Base-by-base conservation (phyloP, 164 flowering plant genomes). In the Echeveria elegans region DNA sequence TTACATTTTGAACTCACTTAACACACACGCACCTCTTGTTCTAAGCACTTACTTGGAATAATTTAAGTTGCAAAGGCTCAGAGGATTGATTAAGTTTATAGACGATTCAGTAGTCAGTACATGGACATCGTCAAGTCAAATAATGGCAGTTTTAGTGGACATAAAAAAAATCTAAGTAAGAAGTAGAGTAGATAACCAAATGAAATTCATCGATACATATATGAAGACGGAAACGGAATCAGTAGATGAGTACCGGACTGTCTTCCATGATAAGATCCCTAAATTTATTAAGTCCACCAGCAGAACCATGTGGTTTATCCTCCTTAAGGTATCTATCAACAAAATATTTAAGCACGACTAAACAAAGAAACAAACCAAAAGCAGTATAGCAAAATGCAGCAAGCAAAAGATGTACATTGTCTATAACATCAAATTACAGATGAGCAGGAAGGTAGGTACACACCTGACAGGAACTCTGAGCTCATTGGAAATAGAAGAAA, bases 221-320 rank as follows among this genome's bases (percentile, higher is more conserved):
- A 19, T 16, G 21, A 47, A 47, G n/a, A n/a, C n/a, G n/a, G n/a
- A 47, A 47, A 15, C 16, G n/a, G 18, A 47, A 47, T 5, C 0
- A 0, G 26, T 2, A 50, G 56, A 50, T 50, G 56, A 50, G 21
- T 50, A 94, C 98, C 81, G 98, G 98, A 71, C 63, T 81, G 52
- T 94, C 98, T 81, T 94, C 96, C 97, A 94, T 86, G 74, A 94
- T 89, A 71, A 80, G 83, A 81, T 94, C 96, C 75, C 97, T 83
- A 72, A 91, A 94, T 68, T 80, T 84, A 78, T 89, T 89, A 56
- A 94, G 88, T 11, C 96, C 98, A 68, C 98, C 98, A 72, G 98
- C 97, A n/a, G 98, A 94, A 72, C 98, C 98, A 77, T 86, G 97
- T 34, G 98, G 97, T 66, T 85, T 94, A 72, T 91, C 97, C 80